Base-by-base conservation (phyloP, 1,139 yeast genomes). In the Candida buenavistaensis region DNA sequence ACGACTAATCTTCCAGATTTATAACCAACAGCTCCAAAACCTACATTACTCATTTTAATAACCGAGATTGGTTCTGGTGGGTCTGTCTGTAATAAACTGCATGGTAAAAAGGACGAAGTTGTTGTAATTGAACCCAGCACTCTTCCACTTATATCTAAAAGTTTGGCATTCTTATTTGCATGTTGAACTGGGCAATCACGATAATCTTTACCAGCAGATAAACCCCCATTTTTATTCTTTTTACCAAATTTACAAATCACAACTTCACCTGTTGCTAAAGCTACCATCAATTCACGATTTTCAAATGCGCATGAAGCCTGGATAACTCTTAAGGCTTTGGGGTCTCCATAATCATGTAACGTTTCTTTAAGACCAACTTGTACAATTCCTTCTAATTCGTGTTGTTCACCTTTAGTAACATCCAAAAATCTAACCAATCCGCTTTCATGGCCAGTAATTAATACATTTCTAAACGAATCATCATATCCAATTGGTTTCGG, bases 21-120 rank as follows among this genome's bases (percentile, higher is more conserved):
- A 55, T 86, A 89, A 0, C 86, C 96, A 32, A 87, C 66, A 1
- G 89, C 95, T 4, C 85, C 87, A 63, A 92, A 89, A 0, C 97
- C 97, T 33, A 88, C 69, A 44, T 84, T 76, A 44, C 90, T 81
- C 57, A 85, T 75, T 37, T 73, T 72, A 32, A 90, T 48, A 2
- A 86, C 75, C 0, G 90, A 68, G 3, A 85, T 80, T 30, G 43
- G 44, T 21, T 72, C 75, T 5, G 66, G 64, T 4, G 46, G 47
- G 12, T 51, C 52, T 2, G 85, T 32, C 22, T 51, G 57, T 36
- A 70, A 48, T 27, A 69, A 68, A 29, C 76, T 70, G 15, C 68
- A 64, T 0, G 97, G 97, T 48, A 88, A 59, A 50, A 88, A 89
- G 0, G 68, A 58, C 4, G 62, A 52, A 1, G 64, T 46, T 11